Conservation (phyloP, 2,329 filamentous ascomycete species). For the Calonectria pseudoturangicola region DNA sequence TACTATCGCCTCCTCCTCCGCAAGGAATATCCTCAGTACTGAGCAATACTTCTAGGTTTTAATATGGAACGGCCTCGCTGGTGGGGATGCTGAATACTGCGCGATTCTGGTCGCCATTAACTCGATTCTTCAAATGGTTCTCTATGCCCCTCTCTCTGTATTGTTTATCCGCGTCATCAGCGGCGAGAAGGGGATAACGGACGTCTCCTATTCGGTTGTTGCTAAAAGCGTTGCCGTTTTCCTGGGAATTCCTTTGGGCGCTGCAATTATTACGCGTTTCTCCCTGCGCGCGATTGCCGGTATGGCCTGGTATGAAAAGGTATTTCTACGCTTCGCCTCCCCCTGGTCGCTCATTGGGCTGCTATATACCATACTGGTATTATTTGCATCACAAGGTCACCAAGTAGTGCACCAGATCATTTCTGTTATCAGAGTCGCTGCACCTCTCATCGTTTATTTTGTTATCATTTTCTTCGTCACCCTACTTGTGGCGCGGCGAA, state of each 20-base stretch:
- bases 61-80: slow-evolving; percentile 83
- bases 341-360: slow-evolving; percentile 89
- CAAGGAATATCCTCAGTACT: neutral
- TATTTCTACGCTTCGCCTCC: slow-evolving; percentile 80
- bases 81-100: slow-evolving; percentile 88
- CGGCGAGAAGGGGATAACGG: slow-evolving; percentile 59
- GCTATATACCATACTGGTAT: slow-evolving; percentile 89
- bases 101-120: slow-evolving; percentile 86
- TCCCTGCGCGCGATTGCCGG: slow-evolving; percentile 73
- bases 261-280: slow-evolving; percentile 85
- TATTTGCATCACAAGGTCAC: slow-evolving; percentile 88
- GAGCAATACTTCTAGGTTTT: slow-evolving; percentile 60
- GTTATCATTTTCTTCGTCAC: slow-evolving; percentile 83
- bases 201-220: slow-evolving; percentile 77
- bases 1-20: slow-evolving; percentile 36
- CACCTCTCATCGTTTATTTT: slow-evolving; percentile 90
- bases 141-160: slow-evolving; percentile 81
- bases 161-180: slow-evolving; percentile 83
- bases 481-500: slow-evolving; percentile 74
- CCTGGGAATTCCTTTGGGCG: slow-evolving; percentile 87
- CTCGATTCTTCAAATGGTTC: slow-evolving; percentile 84
- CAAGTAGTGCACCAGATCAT: slow-evolving; percentile 89
- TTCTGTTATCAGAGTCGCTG: slow-evolving; percentile 86
- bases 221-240: slow-evolving; percentile 90
- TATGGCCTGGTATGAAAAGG: slow-evolving; percentile 77